Percentiles rank a stretch among this genome's conserved stretches.
Evolutionary conservation across 2,329 filamentous ascomycete genomes (phyloP).

Genomic region (Botrytis elliptica): DNA sequence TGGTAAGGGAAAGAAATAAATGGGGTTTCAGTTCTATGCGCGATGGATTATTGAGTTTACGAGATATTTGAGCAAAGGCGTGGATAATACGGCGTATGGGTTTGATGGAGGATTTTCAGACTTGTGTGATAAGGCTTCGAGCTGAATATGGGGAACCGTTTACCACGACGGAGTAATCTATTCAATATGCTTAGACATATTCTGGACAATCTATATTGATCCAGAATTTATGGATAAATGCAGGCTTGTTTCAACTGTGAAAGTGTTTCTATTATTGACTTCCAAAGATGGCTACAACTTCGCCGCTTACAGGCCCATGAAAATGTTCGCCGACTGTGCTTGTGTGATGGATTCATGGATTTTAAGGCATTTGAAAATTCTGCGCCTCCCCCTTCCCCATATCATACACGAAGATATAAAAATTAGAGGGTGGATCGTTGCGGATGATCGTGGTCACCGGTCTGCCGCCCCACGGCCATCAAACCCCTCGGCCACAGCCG

Average conservation of each 20-base stretch:
- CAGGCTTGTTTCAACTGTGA: background rate
- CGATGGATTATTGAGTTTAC: constrained; percentile 11
- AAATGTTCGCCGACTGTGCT: background rate
- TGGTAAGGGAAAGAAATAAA: constrained; percentile 63
- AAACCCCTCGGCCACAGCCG: background rate
- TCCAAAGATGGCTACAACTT: background rate
- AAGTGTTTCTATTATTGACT: background rate
- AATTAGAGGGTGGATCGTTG: background rate
- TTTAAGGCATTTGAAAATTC: background rate
- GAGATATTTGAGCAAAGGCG: constrained; percentile 17
- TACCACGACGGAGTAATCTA: background rate
- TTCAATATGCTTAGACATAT: background rate
- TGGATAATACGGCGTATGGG: constrained; percentile 26
- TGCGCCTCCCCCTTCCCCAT: background rate
- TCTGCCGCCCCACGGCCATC: background rate
- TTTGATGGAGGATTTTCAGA: constrained; percentile 18
- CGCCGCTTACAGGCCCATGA: background rate
- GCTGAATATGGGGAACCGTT: constrained; percentile 3
- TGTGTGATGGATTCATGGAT: background rate
- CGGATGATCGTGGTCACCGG: background rate
- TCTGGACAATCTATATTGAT: background rate
- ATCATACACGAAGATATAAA: background rate
- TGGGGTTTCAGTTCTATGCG: background rate
- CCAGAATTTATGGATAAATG: background rate
- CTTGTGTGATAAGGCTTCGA: background rate